These are phyloP conservation scores for Cyclotella cryptica DNA, from an alignment of 108 stramenopile species.

Conservation along the genomic window DNA sequence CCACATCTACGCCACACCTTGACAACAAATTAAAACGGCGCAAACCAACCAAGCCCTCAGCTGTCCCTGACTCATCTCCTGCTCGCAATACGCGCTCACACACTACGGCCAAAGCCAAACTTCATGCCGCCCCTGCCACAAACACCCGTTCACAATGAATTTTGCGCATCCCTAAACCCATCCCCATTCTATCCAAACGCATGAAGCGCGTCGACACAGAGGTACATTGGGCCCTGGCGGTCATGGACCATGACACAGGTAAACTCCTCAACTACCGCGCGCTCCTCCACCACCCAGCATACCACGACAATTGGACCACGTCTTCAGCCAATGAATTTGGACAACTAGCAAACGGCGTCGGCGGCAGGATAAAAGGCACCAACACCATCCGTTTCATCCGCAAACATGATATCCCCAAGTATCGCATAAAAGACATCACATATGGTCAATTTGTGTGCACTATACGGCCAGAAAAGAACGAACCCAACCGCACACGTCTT, in stretches of 20 bases:
- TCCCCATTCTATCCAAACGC: background rate
- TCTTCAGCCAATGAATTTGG: constrained; percentile 1
- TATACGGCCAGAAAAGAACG: constrained; percentile 3
- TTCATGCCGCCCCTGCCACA: background rate
- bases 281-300: background rate
- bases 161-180: background rate
- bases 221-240: background rate
- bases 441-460: background rate
- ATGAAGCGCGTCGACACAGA: background rate
- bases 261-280: background rate
- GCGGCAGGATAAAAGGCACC: no score
- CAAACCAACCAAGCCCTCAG: background rate
- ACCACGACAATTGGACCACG: background rate
- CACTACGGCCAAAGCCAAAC: background rate
- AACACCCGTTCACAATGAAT: background rate
- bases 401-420: background rate
- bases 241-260: background rate
- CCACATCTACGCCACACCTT: no score
- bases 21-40: no score
- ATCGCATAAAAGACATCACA: background rate
- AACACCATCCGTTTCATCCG: background rate
- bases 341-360: background rate
- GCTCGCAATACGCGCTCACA: background rate
- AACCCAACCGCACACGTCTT: background rate
- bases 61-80: background rate